Evolutionary conservation across 306 rosid species (phyloP).

Genomic region (Vicia villosa): DNA sequence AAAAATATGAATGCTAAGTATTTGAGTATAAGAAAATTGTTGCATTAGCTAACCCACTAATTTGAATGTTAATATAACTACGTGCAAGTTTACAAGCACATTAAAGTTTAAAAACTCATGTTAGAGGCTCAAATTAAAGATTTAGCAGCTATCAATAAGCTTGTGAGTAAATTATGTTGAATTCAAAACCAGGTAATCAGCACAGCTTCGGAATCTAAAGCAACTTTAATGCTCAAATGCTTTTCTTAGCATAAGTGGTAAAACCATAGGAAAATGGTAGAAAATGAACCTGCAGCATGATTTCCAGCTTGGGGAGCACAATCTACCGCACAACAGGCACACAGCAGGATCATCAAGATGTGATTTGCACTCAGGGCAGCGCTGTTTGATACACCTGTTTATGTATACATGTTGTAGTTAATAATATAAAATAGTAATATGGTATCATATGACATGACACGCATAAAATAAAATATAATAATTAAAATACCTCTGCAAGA

Average conservation of each 20-base stretch:
- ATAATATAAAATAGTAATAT: constrained; percentile 3
- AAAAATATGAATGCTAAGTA: not conserved
- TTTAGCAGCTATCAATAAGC: constrained; percentile 18
- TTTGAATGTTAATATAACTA: not conserved
- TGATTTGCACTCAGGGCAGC: constrained; percentile 69
- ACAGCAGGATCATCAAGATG: constrained; percentile 78
- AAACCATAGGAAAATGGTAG: constrained; percentile 14
- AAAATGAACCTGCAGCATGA: constrained; percentile 87
- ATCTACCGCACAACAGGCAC: constrained; percentile 90
- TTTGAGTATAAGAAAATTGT: not conserved
- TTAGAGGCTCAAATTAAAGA: constrained; percentile 9
- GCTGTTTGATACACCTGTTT: constrained; percentile 79
- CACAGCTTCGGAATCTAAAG: constrained; percentile 3
- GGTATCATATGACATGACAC: not conserved
- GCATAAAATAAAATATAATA: constrained; percentile 1
- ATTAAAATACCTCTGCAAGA: constrained; percentile 78
- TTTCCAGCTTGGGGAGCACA: constrained; percentile 92
- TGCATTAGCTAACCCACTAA: constrained; percentile 6
- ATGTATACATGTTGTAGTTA: constrained; percentile 15
- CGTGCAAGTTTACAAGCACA: not conserved
- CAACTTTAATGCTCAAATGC: constrained; percentile 17
- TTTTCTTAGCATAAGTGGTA: constrained; percentile 14
- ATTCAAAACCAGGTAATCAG: constrained; percentile 13
- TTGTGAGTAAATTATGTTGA: constrained; percentile 17
- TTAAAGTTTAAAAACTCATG: not conserved